Percentiles rank a stretch among this genome's conserved stretches.
phyloP scores from a whole-genome alignment of 2,329 filamentous ascomycete genomes.

The Diplodia mutila region DNA sequence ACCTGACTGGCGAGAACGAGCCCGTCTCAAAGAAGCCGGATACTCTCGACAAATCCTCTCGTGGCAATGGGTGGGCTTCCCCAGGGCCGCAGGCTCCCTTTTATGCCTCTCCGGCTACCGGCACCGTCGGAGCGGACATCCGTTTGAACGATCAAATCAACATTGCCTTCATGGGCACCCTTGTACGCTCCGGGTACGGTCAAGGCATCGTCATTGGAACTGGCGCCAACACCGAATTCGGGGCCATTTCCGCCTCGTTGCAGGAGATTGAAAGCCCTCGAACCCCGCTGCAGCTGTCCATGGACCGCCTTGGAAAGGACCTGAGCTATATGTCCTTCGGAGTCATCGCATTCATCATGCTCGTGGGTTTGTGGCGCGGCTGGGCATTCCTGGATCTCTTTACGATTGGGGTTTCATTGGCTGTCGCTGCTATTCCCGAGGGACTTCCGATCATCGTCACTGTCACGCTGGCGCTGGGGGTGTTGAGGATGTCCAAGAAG shows the following conservation, averaged over 20 bases:
- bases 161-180: constrained; percentile 96
- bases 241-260: constrained; percentile 90
- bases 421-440: constrained; percentile 94
- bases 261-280: constrained; percentile 94
- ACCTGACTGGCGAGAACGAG: constrained; percentile 95
- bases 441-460: constrained; percentile 98
- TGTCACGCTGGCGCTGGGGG: constrained; percentile 90
- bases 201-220: constrained; percentile 98
- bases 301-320: constrained; percentile 96
- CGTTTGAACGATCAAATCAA: constrained; percentile 78
- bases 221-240: constrained; percentile 91
- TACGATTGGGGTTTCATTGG: constrained; percentile 94
- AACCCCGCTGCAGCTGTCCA: constrained; percentile 90
- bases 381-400: constrained; percentile 93
- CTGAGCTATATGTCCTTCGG: constrained; percentile 95
- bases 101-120: constrained; percentile 62
- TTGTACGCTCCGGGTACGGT: constrained; percentile 92
- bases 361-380: constrained; percentile 88
- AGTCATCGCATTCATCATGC: constrained; percentile 89
- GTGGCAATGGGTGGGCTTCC: constrained; percentile 27
- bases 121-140: constrained; percentile 66
- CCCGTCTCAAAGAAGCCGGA: constrained; percentile 79
- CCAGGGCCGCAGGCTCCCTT: constrained; percentile 57
- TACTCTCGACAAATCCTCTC: constrained; percentile 49
- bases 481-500: constrained; percentile 92